phyloP scores from a whole-genome alignment of 352 stramenopile species.

The Globisporangium okanoganense region DNA sequence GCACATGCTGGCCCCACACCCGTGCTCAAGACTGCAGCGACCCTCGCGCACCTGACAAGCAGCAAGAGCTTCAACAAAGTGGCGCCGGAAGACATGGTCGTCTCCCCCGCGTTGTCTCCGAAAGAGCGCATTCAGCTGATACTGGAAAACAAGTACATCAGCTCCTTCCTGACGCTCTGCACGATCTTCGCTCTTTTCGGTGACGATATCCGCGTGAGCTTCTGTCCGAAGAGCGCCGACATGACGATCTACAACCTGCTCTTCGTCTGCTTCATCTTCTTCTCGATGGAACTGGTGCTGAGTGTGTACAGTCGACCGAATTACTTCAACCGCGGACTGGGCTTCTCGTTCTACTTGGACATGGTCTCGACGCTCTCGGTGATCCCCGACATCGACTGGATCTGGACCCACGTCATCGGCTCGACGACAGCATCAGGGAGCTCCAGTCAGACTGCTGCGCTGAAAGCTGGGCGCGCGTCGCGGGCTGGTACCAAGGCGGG shows the following conservation, averaged over 20 bases:
- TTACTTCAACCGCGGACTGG: constrained; percentile 73
- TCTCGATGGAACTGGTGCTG: constrained; percentile 55
- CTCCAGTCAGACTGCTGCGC: constrained; percentile 50
- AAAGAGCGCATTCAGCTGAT: constrained; percentile 43
- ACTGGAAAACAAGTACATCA: constrained; percentile 74
- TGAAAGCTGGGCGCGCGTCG: constrained; percentile 83
- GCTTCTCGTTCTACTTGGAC: constrained; percentile 93
- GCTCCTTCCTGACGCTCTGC: constrained; percentile 56
- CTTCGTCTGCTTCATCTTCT: constrained; percentile 77
- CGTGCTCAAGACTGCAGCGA: constrained; percentile 27
- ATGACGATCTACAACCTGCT: constrained; percentile 72
- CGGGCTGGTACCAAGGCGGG: constrained; percentile 85
- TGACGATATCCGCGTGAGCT: constrained; percentile 75
- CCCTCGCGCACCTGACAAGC: constrained; percentile 34
- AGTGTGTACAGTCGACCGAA: constrained; percentile 71
- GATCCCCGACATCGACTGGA: constrained; percentile 88
- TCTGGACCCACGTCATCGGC: constrained; percentile 63
- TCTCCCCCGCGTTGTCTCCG: constrained; percentile 27
- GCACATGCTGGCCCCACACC: constrained; percentile 22
- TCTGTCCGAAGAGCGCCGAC: constrained; percentile 64
- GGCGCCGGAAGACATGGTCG: constrained; percentile 44
- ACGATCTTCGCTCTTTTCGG: constrained; percentile 88
- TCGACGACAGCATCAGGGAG: constrained; percentile 18
- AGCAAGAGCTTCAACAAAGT: constrained; percentile 66
- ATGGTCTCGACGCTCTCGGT: constrained; percentile 92